Percentiles rank a stretch among this genome's conserved stretches.
phyloP scores from a whole-genome alignment of 495 filamentous ascomycete species.

The Daldinia childiae region DNA sequence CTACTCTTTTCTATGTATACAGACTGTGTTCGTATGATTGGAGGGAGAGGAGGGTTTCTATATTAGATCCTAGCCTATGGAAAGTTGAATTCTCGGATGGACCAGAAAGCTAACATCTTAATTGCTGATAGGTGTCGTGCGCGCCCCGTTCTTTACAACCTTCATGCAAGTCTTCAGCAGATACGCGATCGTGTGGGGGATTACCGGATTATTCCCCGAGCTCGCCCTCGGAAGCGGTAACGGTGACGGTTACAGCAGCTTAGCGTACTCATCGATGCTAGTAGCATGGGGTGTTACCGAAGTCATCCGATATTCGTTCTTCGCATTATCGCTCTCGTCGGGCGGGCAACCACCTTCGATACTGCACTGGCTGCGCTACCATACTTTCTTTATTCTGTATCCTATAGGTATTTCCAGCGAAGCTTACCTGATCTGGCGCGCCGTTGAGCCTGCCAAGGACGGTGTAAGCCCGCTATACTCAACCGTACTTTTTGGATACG shows the following conservation, averaged over 20 bases:
- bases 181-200: slow-evolving; percentile 83
- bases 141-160: slow-evolving; percentile 85
- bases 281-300: slow-evolving; percentile 87
- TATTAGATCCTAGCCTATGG: background rate
- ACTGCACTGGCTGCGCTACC: slow-evolving; percentile 90
- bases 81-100: background rate
- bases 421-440: slow-evolving; percentile 78
- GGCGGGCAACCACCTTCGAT: slow-evolving; percentile 62
- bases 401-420: slow-evolving; percentile 90
- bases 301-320: slow-evolving; percentile 88
- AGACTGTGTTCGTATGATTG: background rate
- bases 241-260: slow-evolving; percentile 24
- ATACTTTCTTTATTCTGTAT: slow-evolving; percentile 91
- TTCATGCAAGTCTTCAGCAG: slow-evolving; percentile 87
- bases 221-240: slow-evolving; percentile 50
- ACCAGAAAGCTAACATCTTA: background rate
- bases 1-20: background rate
- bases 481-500: slow-evolving; percentile 47
- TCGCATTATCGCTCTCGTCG: slow-evolving; percentile 71
- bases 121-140: slow-evolving; percentile 70
- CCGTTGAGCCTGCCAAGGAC: slow-evolving; percentile 66
- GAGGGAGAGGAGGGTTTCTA: background rate
- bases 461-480: slow-evolving; percentile 61
- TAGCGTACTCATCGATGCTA: slow-evolving; percentile 75
- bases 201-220: slow-evolving; percentile 73